Evolutionary conservation across 352 stramenopile genomes (phyloP), one percentile per base, ranked within the genome.

Genomic region (Phytophthora agathidicida): DNA sequence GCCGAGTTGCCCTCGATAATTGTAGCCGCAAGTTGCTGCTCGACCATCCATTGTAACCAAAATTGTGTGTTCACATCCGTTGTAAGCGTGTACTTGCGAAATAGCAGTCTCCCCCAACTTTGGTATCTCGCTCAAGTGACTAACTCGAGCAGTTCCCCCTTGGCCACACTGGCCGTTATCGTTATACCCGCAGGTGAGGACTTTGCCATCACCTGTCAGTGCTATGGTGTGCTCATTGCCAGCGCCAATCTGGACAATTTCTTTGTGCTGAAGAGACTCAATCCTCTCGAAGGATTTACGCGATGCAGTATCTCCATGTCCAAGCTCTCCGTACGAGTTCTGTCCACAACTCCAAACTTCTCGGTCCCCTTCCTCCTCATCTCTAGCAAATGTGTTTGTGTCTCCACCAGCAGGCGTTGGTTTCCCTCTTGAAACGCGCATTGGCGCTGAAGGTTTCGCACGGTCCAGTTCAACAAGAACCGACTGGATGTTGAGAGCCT

Each of bases 301-400:
- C 2, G 81, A 82, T 6, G 66, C 77, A 1, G 89, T 96, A 49
- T 98, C 93, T n/a, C 90, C 90, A 52, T 96, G 88, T 3, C 85
- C 93, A 9, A 98, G 77, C 48, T 98, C 93, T 16, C 93, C 93
- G 49, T 98, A 98, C 16, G 88, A 97, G 43, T 98, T 98, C 60
- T 98, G 93, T 2, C 93, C 93, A 68, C 92, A 98, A 35, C 86
- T 97, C 92, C 93, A 98, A 3, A 98, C 91, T 72, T 97, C 87
- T 13, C 73, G 77, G 19, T 94, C 79, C 20, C 93, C 84, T 5
- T 70, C 66, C 6, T 77, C 66, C 8, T 79, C 68, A 7, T 83
- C 63, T 14, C 41, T 59, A 17, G 41, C 3, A 28, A 60, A 65
- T 24, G 27, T 3, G n/a, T 14, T 45, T 3, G 28, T 16, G 9